Evolutionary conservation across 2,329 filamentous ascomycete species (phyloP), one percentile per base, ranked within the genome.

Genomic region (Zymoseptoria ardabiliae): DNA sequence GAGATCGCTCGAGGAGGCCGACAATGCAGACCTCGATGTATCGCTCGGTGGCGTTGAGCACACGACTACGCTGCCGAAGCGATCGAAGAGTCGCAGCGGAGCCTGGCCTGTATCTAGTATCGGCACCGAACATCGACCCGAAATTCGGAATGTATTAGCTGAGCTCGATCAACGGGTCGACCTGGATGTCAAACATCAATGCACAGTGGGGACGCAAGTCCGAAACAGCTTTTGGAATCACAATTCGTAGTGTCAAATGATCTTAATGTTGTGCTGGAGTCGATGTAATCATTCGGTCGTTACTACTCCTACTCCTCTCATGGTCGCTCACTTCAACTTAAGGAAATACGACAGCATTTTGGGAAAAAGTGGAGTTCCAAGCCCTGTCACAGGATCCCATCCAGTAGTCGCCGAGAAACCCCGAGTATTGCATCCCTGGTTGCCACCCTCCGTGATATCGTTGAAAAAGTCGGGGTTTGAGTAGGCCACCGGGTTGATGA

Each of bases 401-500:
- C 70, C 67, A 11, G 54, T 23, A 3, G 58, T 61, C 5, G 68
- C 65, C 21, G 53, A 51, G 48, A 69, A 69, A 9, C 72, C 72
- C n/a, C 64, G 53, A 23, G 71, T 73, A 10, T 71, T 73, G 61
- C 75, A 77, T 0, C 75, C 75, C 20, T 68, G 70, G 60, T 76
- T 77, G 1, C 68, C 69, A 11, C 75, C 75, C 21, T 63, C 55
- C 1, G 71, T 76, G 45, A 77, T 71, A 58, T 77, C 75, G 56
- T 75, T 76, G 52, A 77, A 68, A 1, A 68, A 66, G 28, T 61
- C 63, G 5, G 71, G 74, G 54, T 81, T 72, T 1, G 74, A 75
- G 63, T 82, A 82, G n/a, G 76, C 64, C 0, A 71, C 68, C 0
- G 76, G 75, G 56, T 77, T 78, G 22, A 55, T 19, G 65, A 78